Percentiles rank a stretch among this genome's conserved stretches.
These are phyloP conservation scores for Nitzschia sp. DNA, from an alignment of 108 stramenopile species.

Conservation along the genomic window DNA sequence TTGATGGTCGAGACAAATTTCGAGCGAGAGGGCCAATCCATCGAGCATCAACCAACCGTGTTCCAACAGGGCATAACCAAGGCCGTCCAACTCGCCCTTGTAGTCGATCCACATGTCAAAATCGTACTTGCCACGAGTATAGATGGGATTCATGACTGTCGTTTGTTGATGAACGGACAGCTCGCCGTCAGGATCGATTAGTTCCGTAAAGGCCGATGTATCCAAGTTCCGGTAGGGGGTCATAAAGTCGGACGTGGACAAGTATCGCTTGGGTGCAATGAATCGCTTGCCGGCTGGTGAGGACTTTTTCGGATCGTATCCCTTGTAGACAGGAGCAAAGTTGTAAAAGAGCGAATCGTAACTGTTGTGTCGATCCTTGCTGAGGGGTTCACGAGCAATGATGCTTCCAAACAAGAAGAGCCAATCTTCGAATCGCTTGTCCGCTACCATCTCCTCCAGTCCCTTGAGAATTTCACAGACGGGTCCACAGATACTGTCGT, in stretches of 20 bases:
- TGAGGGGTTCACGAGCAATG: constrained; percentile 45
- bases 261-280: constrained; percentile 71
- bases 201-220: constrained; percentile 35
- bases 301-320: constrained; percentile 56
- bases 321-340: constrained; percentile 70
- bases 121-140: constrained; percentile 32
- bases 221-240: constrained; percentile 54
- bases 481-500: constrained; percentile 36
- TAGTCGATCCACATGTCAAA: constrained; percentile 51
- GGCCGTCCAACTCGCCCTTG: constrained; percentile 49
- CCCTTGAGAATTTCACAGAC: constrained; percentile 65
- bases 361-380: constrained; percentile 32
- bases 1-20: constrained; percentile 66
- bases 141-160: background rate
- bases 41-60: constrained; percentile 68
- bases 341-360: constrained; percentile 71
- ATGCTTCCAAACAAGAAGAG: constrained; percentile 76
- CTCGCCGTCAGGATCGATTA: constrained; percentile 39
- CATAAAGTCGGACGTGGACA: constrained; percentile 63
- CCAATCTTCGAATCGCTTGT: constrained; percentile 66
- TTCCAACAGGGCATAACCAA: constrained; percentile 72
- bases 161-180: background rate
- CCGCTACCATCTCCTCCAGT: constrained; percentile 53
- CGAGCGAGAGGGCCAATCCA: constrained; percentile 49
- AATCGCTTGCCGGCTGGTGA: constrained; percentile 58